Evolutionary conservation across 2,329 filamentous ascomycete species (phyloP), one percentile per base, ranked within the genome.

Genomic region (Calonectria pteridis): DNA sequence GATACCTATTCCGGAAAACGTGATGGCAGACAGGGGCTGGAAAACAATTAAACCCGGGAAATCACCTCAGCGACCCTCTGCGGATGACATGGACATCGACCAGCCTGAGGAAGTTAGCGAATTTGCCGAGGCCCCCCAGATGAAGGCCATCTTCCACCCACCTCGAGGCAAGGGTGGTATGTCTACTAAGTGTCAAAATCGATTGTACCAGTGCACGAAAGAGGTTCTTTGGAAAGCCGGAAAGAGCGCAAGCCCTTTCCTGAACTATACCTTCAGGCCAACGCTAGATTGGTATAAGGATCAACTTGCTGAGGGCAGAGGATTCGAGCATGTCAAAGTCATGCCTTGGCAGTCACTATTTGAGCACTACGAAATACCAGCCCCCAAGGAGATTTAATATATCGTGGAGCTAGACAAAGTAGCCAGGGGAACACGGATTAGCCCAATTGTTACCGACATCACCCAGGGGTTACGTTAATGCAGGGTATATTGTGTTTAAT

Each of bases 221-320:
- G 69, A 71, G 14, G 31, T 55, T 40, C 62, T 63, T 23, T 72
- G 37, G 28, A 58, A 33, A 23, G 33, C 59, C 14, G 50, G 37
- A 31, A 53, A 16, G 18, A 43, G 67, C 33, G 10, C 35, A 9
- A 58, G 50, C 11, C 18, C 64, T 20, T 55, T 75, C 43, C 74
- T 74, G 6, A 66, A 78, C 31, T 90, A 86, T 76, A 78, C 78
- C 20, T 91, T 88, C 76, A 79, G 78, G 51, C 85, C 88, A 11
- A 91, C 90, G 2, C 73, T 83, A 73, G 81, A 87, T 6, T 92
- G 90, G 90, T 92, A 91, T 75, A 76, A 77, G 4, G 82, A 86
- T 46, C 87, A 89, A 74, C 76, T 83, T 29, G 78, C 79, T 1
- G 88, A 89, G 77, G 88, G 88, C 2, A 84, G 89, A 26, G 86